A percentile compares a stretch with the other conserved stretches of the same genome.
Conservation (phyloP, 1,284 basidiomycete genomes). For the Apiotrichum sp. region DNA sequence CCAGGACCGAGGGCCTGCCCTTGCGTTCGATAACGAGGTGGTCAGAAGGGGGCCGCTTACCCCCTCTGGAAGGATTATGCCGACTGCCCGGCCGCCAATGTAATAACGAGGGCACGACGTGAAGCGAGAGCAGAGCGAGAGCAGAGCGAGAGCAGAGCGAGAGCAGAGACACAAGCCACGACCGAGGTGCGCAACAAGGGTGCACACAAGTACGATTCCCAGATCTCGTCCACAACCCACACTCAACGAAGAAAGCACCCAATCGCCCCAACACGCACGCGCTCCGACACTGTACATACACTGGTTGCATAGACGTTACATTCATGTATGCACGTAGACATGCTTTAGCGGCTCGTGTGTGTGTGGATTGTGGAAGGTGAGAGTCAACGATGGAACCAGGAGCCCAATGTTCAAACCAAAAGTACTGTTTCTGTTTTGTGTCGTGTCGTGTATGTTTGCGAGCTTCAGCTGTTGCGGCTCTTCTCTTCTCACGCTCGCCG, state of each 20-base stretch:
- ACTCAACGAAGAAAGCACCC: neutral
- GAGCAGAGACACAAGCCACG: too few relatives aligned
- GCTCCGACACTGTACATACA: neutral
- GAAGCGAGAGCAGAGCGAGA: too few relatives aligned
- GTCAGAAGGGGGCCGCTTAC: conserved; percentile 8
- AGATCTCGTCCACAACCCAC: neutral
- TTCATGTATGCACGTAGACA: conserved; percentile 1
- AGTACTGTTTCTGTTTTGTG: neutral
- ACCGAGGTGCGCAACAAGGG: too few relatives aligned
- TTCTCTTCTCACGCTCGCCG: conserved; percentile 1
- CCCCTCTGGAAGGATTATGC: conserved; percentile 28
- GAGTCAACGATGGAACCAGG: neutral
- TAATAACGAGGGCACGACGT: neutral
- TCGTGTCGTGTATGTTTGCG: neutral
- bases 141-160: too few relatives aligned
- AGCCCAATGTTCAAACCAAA: neutral
- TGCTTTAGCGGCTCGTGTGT: neutral
- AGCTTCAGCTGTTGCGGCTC: too few relatives aligned
- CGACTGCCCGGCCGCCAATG: conserved; percentile 38
- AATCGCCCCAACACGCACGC: neutral
- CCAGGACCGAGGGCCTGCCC: neutral
- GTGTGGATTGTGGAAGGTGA: neutral
- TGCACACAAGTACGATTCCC: too few relatives aligned
- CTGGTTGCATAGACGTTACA: conserved; percentile 4
- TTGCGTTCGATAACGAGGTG: neutral